Evolutionary conservation across 2,329 filamentous ascomycete genomes (phyloP).

Genomic region (Myriosclerotinia scirpicola): DNA sequence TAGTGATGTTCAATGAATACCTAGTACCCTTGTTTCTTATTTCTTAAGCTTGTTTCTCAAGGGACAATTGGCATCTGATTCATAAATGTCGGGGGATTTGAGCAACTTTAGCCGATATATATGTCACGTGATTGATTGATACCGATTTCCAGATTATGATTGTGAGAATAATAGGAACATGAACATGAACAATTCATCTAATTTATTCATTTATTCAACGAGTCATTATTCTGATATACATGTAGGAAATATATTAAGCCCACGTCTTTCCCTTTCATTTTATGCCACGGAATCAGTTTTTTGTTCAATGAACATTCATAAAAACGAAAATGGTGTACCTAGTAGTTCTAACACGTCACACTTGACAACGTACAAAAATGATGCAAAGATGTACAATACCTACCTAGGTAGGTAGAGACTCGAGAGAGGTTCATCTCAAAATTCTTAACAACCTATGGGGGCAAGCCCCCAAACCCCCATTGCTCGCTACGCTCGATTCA

Average conservation of each 20-base stretch:
- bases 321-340: neutral
- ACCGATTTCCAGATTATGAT: neutral
- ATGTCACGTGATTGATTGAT: slow-evolving; percentile 1
- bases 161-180: neutral
- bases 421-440: too few relatives aligned
- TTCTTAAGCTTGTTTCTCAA: slow-evolving; percentile 10
- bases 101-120: slow-evolving; percentile 4
- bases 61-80: slow-evolving; percentile 24
- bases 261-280: neutral
- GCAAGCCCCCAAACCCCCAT: too few relatives aligned
- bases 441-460: too few relatives aligned
- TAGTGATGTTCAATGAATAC: slow-evolving; percentile 18
- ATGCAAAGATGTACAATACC: too few relatives aligned
- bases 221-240: neutral
- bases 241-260: neutral
- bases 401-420: too few relatives aligned
- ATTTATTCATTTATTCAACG: neutral
- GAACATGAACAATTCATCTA: slow-evolving; percentile 2
- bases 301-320: neutral
- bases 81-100: neutral
- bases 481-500: too few relatives aligned
- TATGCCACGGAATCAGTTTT: neutral
- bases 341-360: slow-evolving; percentile 8
- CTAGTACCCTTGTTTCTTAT: neutral
- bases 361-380: slow-evolving; percentile 5